These are phyloP conservation scores for Amaranthus tricolor DNA, from an alignment of 179 eudicot species.

Conservation along the genomic window DNA sequence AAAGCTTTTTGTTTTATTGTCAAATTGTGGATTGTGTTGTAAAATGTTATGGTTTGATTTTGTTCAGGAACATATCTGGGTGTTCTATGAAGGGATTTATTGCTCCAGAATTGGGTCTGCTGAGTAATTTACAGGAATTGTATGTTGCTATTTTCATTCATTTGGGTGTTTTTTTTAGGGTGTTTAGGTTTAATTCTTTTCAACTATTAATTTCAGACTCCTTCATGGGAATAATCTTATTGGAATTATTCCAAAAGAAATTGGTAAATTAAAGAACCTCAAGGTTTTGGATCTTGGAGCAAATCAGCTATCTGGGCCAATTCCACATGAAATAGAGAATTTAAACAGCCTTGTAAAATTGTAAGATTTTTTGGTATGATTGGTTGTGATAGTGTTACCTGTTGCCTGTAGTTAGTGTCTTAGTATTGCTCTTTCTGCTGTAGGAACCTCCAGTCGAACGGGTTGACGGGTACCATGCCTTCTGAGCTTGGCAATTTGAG, in stretches of 20 bases:
- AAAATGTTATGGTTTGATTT: background rate
- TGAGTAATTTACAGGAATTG: conserved; percentile 67
- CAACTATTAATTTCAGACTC: conserved; percentile 38
- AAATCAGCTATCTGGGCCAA: conserved; percentile 69
- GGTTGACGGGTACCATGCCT: conserved; percentile 68
- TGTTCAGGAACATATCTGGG: conserved; percentile 76
- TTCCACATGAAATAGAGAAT: conserved; percentile 75
- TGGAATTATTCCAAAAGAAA: conserved; percentile 79
- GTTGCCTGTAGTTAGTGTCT: conserved; percentile 4
- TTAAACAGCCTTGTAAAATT: conserved; percentile 57
- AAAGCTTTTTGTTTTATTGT: background rate
- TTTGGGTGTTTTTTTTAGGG: background rate
- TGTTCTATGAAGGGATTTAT: conserved; percentile 80
- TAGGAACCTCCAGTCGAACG: conserved; percentile 85
- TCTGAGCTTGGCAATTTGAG: conserved; percentile 57
- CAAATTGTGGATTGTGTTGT: background rate
- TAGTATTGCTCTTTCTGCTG: conserved; percentile 13
- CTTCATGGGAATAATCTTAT: conserved; percentile 72
- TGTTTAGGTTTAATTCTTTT: no score
- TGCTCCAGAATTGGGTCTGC: conserved; percentile 64
- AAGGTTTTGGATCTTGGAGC: conserved; percentile 75
- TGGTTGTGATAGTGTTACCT: conserved; percentile 1
- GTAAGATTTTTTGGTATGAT: conserved; percentile 28
- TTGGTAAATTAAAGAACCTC: conserved; percentile 63
- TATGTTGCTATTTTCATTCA: conserved; percentile 32